phyloP scores from a whole-genome alignment of 2,329 filamentous ascomycete species.

The Chaetomiaceae sp. region DNA sequence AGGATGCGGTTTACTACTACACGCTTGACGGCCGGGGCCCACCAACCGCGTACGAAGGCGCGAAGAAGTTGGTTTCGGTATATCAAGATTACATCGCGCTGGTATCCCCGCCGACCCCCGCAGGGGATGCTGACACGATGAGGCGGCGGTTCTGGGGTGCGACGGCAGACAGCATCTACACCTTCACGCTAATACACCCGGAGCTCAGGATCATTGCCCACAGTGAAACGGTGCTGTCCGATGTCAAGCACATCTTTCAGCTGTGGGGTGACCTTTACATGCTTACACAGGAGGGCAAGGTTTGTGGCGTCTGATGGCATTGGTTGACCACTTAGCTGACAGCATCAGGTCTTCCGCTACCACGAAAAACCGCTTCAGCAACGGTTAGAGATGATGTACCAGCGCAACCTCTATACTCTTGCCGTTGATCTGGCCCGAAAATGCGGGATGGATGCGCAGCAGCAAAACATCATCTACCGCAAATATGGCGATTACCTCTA shows the following conservation, averaged over 20 bases:
- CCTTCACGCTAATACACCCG: constrained; percentile 86
- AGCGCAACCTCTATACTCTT: constrained; percentile 84
- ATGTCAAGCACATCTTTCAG: constrained; percentile 73
- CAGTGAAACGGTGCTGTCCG: constrained; percentile 76
- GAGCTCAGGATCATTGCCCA: constrained; percentile 87
- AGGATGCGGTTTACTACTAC: constrained; percentile 96
- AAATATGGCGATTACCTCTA: constrained; percentile 94
- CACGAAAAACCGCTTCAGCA: constrained; percentile 88
- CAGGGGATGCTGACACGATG: constrained; percentile 55
- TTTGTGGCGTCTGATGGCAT: constrained; percentile 36
- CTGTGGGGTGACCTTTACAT: constrained; percentile 91
- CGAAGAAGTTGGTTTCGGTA: constrained; percentile 75
- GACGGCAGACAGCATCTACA: constrained; percentile 74
- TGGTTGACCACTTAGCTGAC: constrained; percentile 21
- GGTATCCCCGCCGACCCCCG: constrained; percentile 68
- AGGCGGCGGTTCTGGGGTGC: constrained; percentile 68
- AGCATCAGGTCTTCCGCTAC: constrained; percentile 66
- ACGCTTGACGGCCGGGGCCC: constrained; percentile 78
- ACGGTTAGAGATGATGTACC: constrained; percentile 88
- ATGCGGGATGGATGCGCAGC: constrained; percentile 69
- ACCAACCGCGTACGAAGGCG: constrained; percentile 85
- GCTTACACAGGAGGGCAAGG: constrained; percentile 89
- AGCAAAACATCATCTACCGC: constrained; percentile 88
- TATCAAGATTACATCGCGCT: constrained; percentile 85
- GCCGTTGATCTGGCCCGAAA: constrained; percentile 93